Evolutionary conservation across 768 basidiomycete species (phyloP).

Genomic region (Pleurotus giganteus): DNA sequence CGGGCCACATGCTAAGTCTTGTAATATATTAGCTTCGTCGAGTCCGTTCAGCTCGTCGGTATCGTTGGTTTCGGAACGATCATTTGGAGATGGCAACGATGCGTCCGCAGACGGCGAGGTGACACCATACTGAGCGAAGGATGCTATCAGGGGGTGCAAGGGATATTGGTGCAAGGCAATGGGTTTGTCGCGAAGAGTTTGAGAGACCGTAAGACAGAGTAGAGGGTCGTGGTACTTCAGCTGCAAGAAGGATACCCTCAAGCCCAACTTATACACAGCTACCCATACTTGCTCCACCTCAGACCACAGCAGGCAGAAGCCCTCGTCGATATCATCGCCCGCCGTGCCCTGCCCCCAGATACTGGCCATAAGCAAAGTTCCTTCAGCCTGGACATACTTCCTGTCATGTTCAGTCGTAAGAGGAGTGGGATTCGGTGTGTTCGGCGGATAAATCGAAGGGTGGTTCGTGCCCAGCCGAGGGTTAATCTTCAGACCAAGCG

Average conservation of each 20-base stretch:
- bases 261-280: conserved; percentile 72
- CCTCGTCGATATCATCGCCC: conserved; percentile 45
- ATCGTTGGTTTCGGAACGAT: conserved; percentile 23
- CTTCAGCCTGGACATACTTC: conserved; percentile 76
- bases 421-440: conserved; percentile 84
- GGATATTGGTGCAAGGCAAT: conserved; percentile 39
- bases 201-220: conserved; percentile 79
- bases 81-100: conserved; percentile 32
- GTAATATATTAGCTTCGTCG: conserved; percentile 64
- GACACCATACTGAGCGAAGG: conserved; percentile 33
- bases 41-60: conserved; percentile 45
- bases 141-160: conserved; percentile 42
- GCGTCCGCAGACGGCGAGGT: conserved; percentile 31
- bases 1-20: conserved; percentile 64
- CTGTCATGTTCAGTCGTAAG: conserved; percentile 68
- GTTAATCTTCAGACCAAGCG: conserved; percentile 33
- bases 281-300: conserved; percentile 62
- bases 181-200: conserved; percentile 84
- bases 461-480: conserved; percentile 38
- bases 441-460: conserved; percentile 76
- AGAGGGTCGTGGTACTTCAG: conserved; percentile 71
- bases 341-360: conserved; percentile 70
- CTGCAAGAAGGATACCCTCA: conserved; percentile 78
- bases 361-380: conserved; percentile 64
- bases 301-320: conserved; percentile 68